These are phyloP conservation scores for Xylaria bambusicola DNA, from an alignment of 495 filamentous ascomycete genomes.

Conservation along the genomic window DNA sequence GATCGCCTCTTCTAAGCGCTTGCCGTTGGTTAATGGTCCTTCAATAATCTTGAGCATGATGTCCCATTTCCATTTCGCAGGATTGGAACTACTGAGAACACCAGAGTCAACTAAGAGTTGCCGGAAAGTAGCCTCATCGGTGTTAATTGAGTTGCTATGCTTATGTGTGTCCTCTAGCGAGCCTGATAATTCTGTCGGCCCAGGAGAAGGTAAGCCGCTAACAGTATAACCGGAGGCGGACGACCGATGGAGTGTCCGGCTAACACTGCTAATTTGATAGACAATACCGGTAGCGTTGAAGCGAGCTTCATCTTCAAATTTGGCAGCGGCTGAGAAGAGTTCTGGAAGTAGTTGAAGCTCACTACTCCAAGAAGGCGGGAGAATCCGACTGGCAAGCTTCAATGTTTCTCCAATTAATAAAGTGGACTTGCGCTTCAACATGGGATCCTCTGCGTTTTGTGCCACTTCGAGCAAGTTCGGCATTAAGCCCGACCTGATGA, in stretches of 20 bases:
- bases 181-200: conserved; percentile 42
- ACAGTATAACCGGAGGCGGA: conserved; percentile 45
- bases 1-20: conserved; percentile 90
- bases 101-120: conserved; percentile 83
- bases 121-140: conserved; percentile 88
- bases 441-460: conserved; percentile 69
- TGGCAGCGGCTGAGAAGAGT: conserved; percentile 72
- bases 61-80: conserved; percentile 95
- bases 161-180: conserved; percentile 67
- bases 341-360: conserved; percentile 82
- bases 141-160: conserved; percentile 66
- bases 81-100: conserved; percentile 82
- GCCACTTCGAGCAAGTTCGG: conserved; percentile 73
- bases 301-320: conserved; percentile 68
- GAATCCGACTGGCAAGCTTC: conserved; percentile 80
- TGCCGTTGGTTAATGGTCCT: conserved; percentile 87
- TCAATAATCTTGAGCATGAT: conserved; percentile 87
- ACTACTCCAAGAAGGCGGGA: conserved; percentile 77
- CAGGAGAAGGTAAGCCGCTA: conserved; percentile 38
- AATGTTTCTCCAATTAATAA: conserved; percentile 87
- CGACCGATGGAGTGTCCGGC: conserved; percentile 86
- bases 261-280: conserved; percentile 97
- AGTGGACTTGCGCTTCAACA: conserved; percentile 83
- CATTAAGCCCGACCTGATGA: conserved; percentile 81
- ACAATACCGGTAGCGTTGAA: conserved; percentile 82